Base-by-base conservation (phyloP, 768 basidiomycete genomes). In the Amanita molliuscula region DNA sequence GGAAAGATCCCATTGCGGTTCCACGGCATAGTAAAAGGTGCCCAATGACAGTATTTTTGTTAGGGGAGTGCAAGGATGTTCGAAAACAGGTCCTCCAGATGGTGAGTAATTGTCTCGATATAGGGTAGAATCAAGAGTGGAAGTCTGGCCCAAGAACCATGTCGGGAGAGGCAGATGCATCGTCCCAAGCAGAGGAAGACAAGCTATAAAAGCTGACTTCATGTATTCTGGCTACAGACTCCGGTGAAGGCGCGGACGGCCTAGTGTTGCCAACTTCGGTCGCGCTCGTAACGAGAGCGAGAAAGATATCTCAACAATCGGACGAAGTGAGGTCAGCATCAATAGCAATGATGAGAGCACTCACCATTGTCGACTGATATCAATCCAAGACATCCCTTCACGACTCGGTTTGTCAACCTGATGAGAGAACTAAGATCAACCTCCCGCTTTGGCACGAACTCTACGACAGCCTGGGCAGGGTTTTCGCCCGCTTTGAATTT, bases 41-140 rank as follows among this genome's bases (percentile, higher is more conserved):
- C 93, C 93, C 20, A 86, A 86, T 26, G 89, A 86, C 3, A 99
- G 69, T 49, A 97, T 92, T 65, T 95, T 96, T 42, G 80, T 84
- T 59, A 98, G 77, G 0, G 91, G 86, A 53, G 79, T 64, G 63
- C 94, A 97, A 1, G 96, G 96, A 59, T 98, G 91, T 58, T 94
- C 91, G 60, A 84, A 82, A 21, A 84, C 71, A n/a, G 71, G 71
- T 8, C 78, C 58, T 34, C 67, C 58, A 13, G 70, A 61, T 50
- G 73, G 72, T 25, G 68, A 55, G 55, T 78, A 79, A 38, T 68
- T 65, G 31, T 81, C 74, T 47, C 78, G 71, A 47, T 68, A 72
- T 48, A 65, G 65, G 55, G 67, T 61, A 13, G 68, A 49, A 52
- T 88, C 84, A 10, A 69, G 55, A 16, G 64, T 67, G 49, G n/a